Evolutionary conservation across 352 stramenopile genomes (phyloP), one percentile per base, ranked within the genome.

Genomic region (Saprolegnia parasitica): DNA sequence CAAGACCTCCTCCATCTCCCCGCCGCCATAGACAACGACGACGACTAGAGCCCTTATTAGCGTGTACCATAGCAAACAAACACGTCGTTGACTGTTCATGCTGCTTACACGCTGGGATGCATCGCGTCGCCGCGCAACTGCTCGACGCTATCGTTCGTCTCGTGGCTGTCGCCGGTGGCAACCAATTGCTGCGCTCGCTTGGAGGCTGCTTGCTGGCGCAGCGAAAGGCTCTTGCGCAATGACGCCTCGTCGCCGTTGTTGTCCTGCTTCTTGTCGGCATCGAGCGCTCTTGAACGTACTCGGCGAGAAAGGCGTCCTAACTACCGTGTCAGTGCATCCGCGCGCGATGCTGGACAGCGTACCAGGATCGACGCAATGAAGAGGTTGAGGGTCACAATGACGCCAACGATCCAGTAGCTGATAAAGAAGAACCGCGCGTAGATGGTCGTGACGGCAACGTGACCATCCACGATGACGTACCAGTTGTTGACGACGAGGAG

Each of bases 401-500:
- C 81, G 5, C 79, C 81, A 56, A 90, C 75, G 23, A 91, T 63
- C 73, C 89, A 90, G 62, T 86, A 93, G 20, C 73, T 81, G 56
- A 90, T 72, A 39, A 93, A 93, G 61, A 83, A 93, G 62, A 89
- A 54, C 5, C 83, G 80, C 32, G 74, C 81, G 76, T 77, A 83
- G 60, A 78, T 78, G 15, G 65, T 76, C 21, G 81, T 86, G 52
- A 89, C 82, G 8, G 75, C 74, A 6, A 78, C 78, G 11, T 77
- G 74, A 9, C 81, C 85, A 65, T 91, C 82, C 74, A 88, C 84
- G 35, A 83, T 81, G 18, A 93, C 76, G 55, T 79, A 87, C 82
- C 82, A 92, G 70, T 92, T 90, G 72, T 92, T 91, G 32, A 91
- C 83, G 62, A 94, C 78, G 16, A 91, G 71, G 20, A 90, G 60